Base-by-base conservation (phyloP, 345 rosid species). In the Aegle marmelos region DNA sequence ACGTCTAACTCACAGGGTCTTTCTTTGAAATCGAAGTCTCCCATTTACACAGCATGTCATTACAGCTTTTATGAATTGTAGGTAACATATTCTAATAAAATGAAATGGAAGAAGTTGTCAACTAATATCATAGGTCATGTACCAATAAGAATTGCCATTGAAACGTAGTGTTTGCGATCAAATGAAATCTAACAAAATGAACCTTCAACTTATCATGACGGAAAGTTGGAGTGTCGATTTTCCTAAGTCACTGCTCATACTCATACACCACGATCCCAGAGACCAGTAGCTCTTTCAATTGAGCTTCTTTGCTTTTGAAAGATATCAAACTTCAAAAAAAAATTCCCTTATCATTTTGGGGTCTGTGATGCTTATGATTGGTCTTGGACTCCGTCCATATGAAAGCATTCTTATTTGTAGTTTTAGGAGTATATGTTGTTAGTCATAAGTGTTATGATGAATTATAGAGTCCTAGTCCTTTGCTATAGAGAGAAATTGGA, bases 161-260 rank as follows among this genome's bases (percentile, higher is more conserved):
- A 48, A 48, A 48, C 45, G 2, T 39, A 11, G 2, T 1, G 9
- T 8, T 2, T 39, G 9, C 9, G 45, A 39, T 39, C 10, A 22
- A n/a, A 33, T 65, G 70, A 37, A 37, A 9, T 22, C 4, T 17
- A n/a, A 19, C 17, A n/a, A 19, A 39, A 22, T 7, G 27, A 7
- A 90, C 95, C 86, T 88, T 91, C 76, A 91, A 84, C 72, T 90
- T 91, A 65, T 90, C 89, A 53, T 63, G 74, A 79, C 88, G 89
- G 79, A 91, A 91, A 36, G 90, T 87, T 1, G 90, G 93, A 41
- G 83, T 80, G 56, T 84, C 79, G 39, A 87, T 86, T 84, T 85
- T 86, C 54, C 89, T 82, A 11, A 74, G 79, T 93, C 95, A 90
- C 78, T 89, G 85, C 31, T 88, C 86, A 9, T 87, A 91, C 36